Base-by-base conservation (phyloP, 257 asterid genomes). In the Cordia subcordata region DNA sequence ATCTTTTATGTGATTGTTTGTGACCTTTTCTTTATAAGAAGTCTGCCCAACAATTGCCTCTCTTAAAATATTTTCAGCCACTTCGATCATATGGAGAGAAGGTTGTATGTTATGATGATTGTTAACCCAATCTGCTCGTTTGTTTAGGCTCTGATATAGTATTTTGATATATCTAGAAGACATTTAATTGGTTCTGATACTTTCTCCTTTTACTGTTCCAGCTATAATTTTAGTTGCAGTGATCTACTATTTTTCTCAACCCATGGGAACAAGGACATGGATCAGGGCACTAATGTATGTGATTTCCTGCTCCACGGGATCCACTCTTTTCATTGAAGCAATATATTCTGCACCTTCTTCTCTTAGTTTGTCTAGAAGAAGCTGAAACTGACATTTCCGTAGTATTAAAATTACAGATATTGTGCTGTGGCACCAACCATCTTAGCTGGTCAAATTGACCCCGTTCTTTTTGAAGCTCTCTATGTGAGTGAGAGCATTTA, bases 371-470 rank as follows among this genome's bases (percentile, higher is more conserved):
- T 54, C 10, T 15, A 5, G 18, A 64, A 17, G 14, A 49, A 46
- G 54, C 58, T 49, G 9, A 22, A 45, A 20, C 19, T 50, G 17
- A 10, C 23, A 39, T 12, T 39, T 62, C 69, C 63, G 64, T 50
- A 38, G 55, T 64, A 44, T 46, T 69, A 37, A 70, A 59, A 72
- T 72, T 33, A 49, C 64, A 88, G 99, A 72, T 92, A 82, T 38
- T 92, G 99, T 76, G 97, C 78, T 51, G 18, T 88, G 55, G 95
- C 99, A 2, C 97, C 99, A n/a, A 84, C 96, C 13, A 27, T 92
- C 32, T 81, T 88, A 74, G 95, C 95, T 66, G 99, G 99, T 54
- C 87, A 72, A 75, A 80, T 92, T 57, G 94, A 92, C 74, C 97
- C 99, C 39, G 49, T 88, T 72, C 97, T 88, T 65, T 92, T 92